A percentile compares a stretch with the other conserved stretches of the same genome.
These are phyloP conservation scores for Termitomyces sp. DNA, from an alignment of 768 basidiomycete genomes.

Conservation along the genomic window DNA sequence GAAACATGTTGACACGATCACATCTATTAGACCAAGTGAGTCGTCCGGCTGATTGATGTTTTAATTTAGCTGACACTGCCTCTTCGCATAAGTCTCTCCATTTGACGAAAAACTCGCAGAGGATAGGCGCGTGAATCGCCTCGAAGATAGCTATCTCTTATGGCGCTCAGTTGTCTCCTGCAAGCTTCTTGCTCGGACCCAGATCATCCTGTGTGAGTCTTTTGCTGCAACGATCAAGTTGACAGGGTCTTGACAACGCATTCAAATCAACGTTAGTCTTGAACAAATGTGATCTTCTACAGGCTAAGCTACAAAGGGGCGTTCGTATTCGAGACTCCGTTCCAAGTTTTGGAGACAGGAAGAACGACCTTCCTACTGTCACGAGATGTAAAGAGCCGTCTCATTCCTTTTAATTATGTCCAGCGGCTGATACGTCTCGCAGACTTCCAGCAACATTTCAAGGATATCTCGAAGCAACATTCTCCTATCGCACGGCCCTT, in stretches of 20 bases:
- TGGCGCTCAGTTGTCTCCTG: slow-evolving; percentile 74
- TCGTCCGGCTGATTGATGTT: slow-evolving; percentile 1
- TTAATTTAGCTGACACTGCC: slow-evolving; percentile 11
- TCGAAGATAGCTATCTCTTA: slow-evolving; percentile 72
- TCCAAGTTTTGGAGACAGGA: slow-evolving; percentile 67
- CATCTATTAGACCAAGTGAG: slow-evolving; percentile 34
- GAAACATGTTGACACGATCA: background rate
- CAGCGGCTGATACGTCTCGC: background rate
- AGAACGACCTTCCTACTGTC: slow-evolving; percentile 64
- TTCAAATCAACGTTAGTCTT: slow-evolving; percentile 32
- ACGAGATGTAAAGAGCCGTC: slow-evolving; percentile 47
- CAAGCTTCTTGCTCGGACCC: slow-evolving; percentile 54
- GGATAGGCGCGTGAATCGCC: slow-evolving; percentile 60
- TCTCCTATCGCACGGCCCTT: slow-evolving; percentile 65
- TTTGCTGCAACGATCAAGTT: background rate
- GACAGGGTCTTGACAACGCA: background rate
- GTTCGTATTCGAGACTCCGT: slow-evolving; percentile 62
- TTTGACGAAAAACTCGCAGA: slow-evolving; percentile 79
- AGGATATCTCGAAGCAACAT: slow-evolving; percentile 57
- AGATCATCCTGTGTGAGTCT: slow-evolving; percentile 43
- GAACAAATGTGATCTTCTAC: slow-evolving; percentile 69
- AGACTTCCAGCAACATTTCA: slow-evolving; percentile 83
- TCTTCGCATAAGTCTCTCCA: slow-evolving; percentile 52
- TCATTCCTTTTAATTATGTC: background rate
- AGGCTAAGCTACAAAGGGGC: slow-evolving; percentile 67